Conservation (phyloP, 257 asterid genomes). For the Petrea volubilis region DNA sequence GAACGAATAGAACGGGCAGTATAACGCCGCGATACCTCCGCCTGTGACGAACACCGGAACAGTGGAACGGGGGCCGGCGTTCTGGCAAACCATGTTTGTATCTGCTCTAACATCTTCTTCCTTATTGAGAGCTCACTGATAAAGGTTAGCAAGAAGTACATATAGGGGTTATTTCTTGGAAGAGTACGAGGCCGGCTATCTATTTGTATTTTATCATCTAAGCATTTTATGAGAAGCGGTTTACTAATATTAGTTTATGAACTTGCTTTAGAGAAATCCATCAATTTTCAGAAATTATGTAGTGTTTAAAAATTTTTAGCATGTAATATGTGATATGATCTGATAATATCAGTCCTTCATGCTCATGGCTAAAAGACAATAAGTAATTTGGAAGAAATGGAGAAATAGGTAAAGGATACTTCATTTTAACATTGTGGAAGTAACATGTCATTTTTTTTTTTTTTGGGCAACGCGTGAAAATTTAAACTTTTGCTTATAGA, state of each 20-base stretch:
- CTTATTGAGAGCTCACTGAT: background rate
- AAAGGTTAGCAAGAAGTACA: background rate
- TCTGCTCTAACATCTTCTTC: background rate
- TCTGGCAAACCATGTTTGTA: too few species aligned
- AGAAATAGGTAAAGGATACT: background rate
- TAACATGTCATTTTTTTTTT: too few species aligned
- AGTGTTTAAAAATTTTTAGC: background rate
- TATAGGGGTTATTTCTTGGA: background rate
- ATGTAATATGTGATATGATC: background rate
- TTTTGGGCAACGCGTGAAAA: background rate
- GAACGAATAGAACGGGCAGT: too few species aligned
- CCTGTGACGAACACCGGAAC: too few species aligned
- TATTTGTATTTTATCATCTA: background rate
- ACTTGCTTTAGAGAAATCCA: background rate
- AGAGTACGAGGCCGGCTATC: background rate
- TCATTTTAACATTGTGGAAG: too few species aligned
- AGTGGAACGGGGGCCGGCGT: too few species aligned
- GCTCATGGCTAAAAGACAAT: background rate
- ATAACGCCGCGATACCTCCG: too few species aligned
- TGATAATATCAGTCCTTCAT: background rate
- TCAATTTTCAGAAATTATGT: background rate
- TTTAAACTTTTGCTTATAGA: background rate
- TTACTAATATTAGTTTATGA: background rate
- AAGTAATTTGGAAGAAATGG: background rate
- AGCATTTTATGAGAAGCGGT: background rate